Percentiles rank a stretch among this genome's conserved stretches.
Conservation (phyloP, 768 basidiomycete species). For the Leccinum barrowsii region DNA sequence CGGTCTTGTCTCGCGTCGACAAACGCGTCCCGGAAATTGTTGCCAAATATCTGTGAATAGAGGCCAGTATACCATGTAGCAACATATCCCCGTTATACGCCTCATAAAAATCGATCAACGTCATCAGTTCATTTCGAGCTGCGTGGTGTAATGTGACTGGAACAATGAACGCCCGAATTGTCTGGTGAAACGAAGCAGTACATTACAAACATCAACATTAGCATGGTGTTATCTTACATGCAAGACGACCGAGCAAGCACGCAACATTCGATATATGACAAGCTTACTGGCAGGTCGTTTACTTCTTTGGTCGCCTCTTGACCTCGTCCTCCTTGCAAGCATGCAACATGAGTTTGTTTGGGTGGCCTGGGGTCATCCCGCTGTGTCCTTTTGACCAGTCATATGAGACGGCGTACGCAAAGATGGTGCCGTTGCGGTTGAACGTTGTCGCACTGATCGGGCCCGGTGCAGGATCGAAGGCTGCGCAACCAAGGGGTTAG, state of each 20-base stretch:
- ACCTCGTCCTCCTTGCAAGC: slow-evolving; percentile 87
- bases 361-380: slow-evolving; percentile 66
- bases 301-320: slow-evolving; percentile 52
- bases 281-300: slow-evolving; percentile 5
- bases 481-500: slow-evolving; percentile 32
- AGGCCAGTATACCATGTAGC: not conserved
- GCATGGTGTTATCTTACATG: slow-evolving; percentile 11
- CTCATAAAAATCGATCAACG: not conserved
- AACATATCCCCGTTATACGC: not conserved
- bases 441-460: slow-evolving; percentile 81
- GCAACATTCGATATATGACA: slow-evolving; percentile 4
- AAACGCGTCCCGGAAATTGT: slow-evolving; percentile 15
- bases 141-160: not conserved
- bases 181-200: not conserved
- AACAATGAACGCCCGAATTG: not conserved
- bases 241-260: slow-evolving; percentile 3
- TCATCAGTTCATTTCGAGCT: not conserved
- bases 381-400: slow-evolving; percentile 93
- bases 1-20: slow-evolving; percentile 13
- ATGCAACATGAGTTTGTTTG: slow-evolving; percentile 83
- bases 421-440: slow-evolving; percentile 84
- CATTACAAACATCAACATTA: not conserved
- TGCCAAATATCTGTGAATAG: slow-evolving; percentile 5
- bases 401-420: slow-evolving; percentile 90
- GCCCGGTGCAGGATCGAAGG: slow-evolving; percentile 69